phyloP scores from a whole-genome alignment of 1,139 yeast genomes.

The Diutina catenulata region DNA sequence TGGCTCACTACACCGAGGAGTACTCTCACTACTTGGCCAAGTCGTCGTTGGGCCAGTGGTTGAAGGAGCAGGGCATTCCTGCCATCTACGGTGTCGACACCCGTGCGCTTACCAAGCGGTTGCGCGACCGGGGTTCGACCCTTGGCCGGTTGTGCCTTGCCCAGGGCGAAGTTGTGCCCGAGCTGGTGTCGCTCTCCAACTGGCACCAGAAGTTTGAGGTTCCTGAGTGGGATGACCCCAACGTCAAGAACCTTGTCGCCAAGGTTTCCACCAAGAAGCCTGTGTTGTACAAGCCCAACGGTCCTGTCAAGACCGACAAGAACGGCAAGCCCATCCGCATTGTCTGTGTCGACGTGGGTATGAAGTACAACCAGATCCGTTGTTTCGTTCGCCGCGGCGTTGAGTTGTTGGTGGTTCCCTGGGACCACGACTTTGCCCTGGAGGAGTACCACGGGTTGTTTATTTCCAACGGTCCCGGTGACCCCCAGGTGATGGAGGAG shows the following conservation, averaged over 20 bases:
- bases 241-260: constrained; percentile 81
- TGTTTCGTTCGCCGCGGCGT: constrained; percentile 96
- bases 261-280: constrained; percentile 76
- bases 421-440: constrained; percentile 74
- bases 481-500: constrained; percentile 74
- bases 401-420: constrained; percentile 90
- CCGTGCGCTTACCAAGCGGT: constrained; percentile 83
- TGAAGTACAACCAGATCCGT: constrained; percentile 95
- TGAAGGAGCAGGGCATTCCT: constrained; percentile 82
- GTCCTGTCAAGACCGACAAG: constrained; percentile 37
- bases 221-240: constrained; percentile 92
- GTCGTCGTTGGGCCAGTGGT: constrained; percentile 90
- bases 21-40: constrained; percentile 89
- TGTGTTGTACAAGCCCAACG: constrained; percentile 55
- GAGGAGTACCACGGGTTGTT: constrained; percentile 91
- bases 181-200: constrained; percentile 14
- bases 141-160: constrained; percentile 67
- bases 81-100: constrained; percentile 98
- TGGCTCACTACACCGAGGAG: constrained; percentile 94
- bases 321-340: constrained; percentile 74
- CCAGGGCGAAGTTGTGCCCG: constrained; percentile 22
- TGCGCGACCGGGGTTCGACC: constrained; percentile 88
- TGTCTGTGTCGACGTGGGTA: constrained; percentile 92
- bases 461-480: constrained; percentile 98
- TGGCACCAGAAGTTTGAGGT: constrained; percentile 61